A percentile compares a stretch with the other conserved stretches of the same genome.
These are phyloP conservation scores for Tympanopsis confertula DNA, from an alignment of 2,329 filamentous ascomycete genomes.

Conservation along the genomic window DNA sequence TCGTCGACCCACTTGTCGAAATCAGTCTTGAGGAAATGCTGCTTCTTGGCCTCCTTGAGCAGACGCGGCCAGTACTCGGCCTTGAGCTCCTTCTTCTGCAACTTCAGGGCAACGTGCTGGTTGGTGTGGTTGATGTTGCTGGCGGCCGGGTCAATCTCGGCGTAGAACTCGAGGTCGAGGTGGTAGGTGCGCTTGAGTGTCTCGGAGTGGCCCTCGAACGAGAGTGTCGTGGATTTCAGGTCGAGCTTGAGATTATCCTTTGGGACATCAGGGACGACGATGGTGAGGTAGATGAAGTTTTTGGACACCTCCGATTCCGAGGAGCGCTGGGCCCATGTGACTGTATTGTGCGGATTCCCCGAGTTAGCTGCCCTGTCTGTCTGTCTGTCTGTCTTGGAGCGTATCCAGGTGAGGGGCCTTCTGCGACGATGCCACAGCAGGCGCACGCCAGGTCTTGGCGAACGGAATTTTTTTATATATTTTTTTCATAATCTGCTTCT, in stretches of 20 bases:
- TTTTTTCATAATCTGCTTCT: too few relatives aligned
- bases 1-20: slow-evolving; percentile 99
- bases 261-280: slow-evolving; percentile 76
- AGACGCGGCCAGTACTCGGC: slow-evolving; percentile 92
- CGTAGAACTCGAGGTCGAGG: slow-evolving; percentile 77
- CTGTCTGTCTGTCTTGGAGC: too few relatives aligned
- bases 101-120: slow-evolving; percentile 78
- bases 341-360: too few relatives aligned
- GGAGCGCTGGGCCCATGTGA: slow-evolving; percentile 97
- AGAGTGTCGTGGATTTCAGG: slow-evolving; percentile 64
- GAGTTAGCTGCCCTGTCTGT: too few relatives aligned
- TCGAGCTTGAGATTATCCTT: slow-evolving; percentile 69
- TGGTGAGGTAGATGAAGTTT: slow-evolving; percentile 92
- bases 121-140: slow-evolving; percentile 80
- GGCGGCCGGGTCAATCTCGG: slow-evolving; percentile 74
- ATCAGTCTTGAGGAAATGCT: slow-evolving; percentile 95
- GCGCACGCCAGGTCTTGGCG: too few relatives aligned
- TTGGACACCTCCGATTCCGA: slow-evolving; percentile 66
- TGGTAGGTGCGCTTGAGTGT: slow-evolving; percentile 81
- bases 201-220: slow-evolving; percentile 72
- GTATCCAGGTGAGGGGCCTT: too few relatives aligned
- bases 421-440: too few relatives aligned
- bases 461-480: too few relatives aligned
- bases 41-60: slow-evolving; percentile 78
- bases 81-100: slow-evolving; percentile 94